These are phyloP conservation scores for Pseudoneurospora amorphoporcata DNA, from an alignment of 495 filamentous ascomycete genomes.

Conservation along the genomic window DNA sequence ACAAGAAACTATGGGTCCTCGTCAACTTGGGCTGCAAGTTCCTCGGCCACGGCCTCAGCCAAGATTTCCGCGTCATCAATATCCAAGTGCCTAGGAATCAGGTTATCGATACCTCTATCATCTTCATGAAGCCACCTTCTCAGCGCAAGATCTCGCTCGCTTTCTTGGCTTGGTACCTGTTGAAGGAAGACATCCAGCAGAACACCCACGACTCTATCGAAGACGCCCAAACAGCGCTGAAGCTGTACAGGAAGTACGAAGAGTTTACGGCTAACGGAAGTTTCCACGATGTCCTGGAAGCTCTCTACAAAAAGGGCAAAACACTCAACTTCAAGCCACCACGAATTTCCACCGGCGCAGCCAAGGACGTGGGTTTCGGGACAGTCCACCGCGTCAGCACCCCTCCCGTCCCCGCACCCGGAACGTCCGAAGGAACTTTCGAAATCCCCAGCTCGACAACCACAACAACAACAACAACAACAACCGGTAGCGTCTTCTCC, in stretches of 20 bases:
- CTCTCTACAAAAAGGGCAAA: constrained; percentile 66
- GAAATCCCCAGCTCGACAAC: neutral
- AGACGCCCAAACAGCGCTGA: constrained; percentile 81
- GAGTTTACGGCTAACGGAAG: constrained; percentile 82
- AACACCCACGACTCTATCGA: constrained; percentile 88
- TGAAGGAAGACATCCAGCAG: constrained; percentile 85
- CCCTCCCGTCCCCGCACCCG: neutral
- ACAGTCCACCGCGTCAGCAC: neutral
- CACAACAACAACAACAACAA: neutral
- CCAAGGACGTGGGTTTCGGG: neutral
- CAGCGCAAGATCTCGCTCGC: constrained; percentile 73
- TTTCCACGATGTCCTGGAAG: constrained; percentile 63
- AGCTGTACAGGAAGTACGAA: constrained; percentile 79
- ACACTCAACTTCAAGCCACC: constrained; percentile 68
- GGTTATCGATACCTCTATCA: constrained; percentile 82
- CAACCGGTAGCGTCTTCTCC: neutral
- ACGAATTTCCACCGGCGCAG: constrained; percentile 6
- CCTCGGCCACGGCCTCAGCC: constrained; percentile 82
- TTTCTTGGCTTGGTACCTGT: constrained; percentile 77
- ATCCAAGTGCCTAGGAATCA: constrained; percentile 89
- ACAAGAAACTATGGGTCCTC: constrained; percentile 96
- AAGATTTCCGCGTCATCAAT: constrained; percentile 96
- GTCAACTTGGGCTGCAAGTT: constrained; percentile 91
- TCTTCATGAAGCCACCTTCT: constrained; percentile 63
- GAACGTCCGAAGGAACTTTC: neutral